Conservation (phyloP, 2,329 filamentous ascomycete species). For the Colletotrichum sansevieriae region DNA sequence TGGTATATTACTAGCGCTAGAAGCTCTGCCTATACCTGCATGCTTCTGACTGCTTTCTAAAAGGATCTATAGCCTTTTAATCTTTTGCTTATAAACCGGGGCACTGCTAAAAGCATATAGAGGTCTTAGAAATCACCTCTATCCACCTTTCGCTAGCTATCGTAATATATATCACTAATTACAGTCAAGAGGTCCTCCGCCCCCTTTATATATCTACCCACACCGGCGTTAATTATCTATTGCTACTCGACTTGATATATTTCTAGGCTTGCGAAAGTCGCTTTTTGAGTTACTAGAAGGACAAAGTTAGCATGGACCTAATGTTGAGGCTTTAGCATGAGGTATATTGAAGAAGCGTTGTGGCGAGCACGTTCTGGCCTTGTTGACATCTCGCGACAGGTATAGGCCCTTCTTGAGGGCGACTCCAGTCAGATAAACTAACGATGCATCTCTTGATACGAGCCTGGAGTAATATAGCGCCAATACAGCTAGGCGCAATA, state of each 20-base stretch:
- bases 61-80: not conserved
- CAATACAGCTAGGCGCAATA: not conserved
- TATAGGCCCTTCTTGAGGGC: not conserved
- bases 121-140: not conserved
- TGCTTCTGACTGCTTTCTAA: too few relatives aligned
- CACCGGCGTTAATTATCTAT: not conserved
- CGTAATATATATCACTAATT: not conserved
- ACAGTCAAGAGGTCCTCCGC: not conserved
- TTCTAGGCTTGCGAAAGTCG: not conserved
- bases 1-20: too few relatives aligned
- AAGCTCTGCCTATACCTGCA: too few relatives aligned
- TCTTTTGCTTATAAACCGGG: not conserved
- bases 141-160: not conserved
- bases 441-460: not conserved
- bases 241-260: not conserved
- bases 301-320: not conserved
- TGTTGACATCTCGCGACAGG: not conserved
- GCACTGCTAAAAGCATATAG: not conserved
- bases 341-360: not conserved
- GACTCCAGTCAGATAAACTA: not conserved
- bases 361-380: not conserved
- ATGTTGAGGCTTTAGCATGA: not conserved
- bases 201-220: not conserved
- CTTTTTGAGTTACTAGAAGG: not conserved
- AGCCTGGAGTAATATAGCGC: rapidly evolving